Conservation (phyloP, 2,329 filamentous ascomycete genomes). For the Pseudopyrenochaeta lycopersici region DNA sequence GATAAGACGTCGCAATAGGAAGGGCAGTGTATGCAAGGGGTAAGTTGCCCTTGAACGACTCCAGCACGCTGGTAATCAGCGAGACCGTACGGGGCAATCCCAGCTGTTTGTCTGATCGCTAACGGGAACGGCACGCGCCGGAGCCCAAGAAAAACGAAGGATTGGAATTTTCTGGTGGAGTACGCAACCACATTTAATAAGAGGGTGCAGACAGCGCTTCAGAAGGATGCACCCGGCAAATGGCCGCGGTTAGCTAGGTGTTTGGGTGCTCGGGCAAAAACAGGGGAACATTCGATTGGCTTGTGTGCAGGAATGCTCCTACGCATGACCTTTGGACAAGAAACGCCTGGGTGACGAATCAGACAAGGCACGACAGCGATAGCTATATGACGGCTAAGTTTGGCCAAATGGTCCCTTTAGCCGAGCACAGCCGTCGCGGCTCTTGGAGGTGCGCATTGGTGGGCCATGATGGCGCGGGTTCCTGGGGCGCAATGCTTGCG, state of each 20-base stretch:
- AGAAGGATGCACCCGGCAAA: conserved; percentile 10
- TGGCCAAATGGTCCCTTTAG: conserved; percentile 20
- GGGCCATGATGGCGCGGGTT: conserved; percentile 13
- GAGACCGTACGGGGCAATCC: conserved; percentile 19
- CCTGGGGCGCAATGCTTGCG: conserved; percentile 15
- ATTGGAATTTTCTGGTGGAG: conserved; percentile 19
- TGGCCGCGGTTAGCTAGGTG: conserved; percentile 27
- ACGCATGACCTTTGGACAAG: conserved; percentile 25
- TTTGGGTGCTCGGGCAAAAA: conserved; percentile 1
- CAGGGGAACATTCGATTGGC: conserved; percentile 22
- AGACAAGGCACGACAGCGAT: conserved; percentile 9
- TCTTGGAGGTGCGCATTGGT: conserved; percentile 12
- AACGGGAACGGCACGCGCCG: conserved; percentile 39
- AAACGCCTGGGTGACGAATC: conserved; percentile 8
- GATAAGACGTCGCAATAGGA: not conserved
- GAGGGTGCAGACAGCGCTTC: not conserved
- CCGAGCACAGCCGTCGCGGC: conserved; percentile 22
- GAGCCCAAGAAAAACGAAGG: conserved; percentile 25
- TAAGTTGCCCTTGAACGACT: not conserved
- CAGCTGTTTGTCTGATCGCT: conserved; percentile 32
- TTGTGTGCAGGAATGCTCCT: conserved; percentile 40
- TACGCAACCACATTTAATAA: not conserved
- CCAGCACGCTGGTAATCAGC: not conserved
- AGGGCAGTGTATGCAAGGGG: not conserved
- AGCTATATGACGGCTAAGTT: conserved; percentile 20